Base-by-base conservation (phyloP, 768 basidiomycete genomes). In the Russula sp. region DNA sequence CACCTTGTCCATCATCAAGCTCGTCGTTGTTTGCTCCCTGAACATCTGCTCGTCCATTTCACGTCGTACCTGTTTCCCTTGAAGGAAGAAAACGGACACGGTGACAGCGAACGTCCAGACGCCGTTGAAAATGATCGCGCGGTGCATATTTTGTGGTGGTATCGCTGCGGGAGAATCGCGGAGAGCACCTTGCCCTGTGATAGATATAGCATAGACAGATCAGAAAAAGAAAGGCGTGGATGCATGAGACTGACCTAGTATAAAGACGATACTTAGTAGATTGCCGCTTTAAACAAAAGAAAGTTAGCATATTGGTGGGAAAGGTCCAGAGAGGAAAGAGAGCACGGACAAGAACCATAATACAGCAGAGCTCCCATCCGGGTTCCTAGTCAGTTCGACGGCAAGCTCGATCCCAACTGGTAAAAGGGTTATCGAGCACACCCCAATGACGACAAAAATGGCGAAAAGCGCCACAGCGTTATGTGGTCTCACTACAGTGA, bases 381-480 rank as follows among this genome's bases (percentile, higher is more conserved):
- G 81, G 68, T 90, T 91, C 59, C 88, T 78, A 7, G 90, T 90
- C 22, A 93, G 70, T 70, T 94, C 92, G 42, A 85, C 87, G 14
- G 81, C 86, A 22, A 94, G 81, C 69, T 94, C 91, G 59, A 94
- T 75, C 1, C 77, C 84, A 35, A 93, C 78, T 1, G 91, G 90
- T 2, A 94, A 79, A 74, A 93, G 79, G 2, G 84, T 81, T 59
- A 93, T 65, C 3, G 84, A 84, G 50, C 78, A 73, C 14, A 81
- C 73, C 16, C 92, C 92, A 36, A 92, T 79, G 36, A 93, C 69
- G 4, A 79, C 79, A 76, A 88, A 84, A 50, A 93, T 76, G 4
- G 77, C 78, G 69, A 83, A 93, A 9, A 93, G 71, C 0, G 76
- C 83, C 1, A 71, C 83, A 1, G 74, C 70, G 65, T 90, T 84